Conservation (phyloP, 2,329 filamentous ascomycete species). For the Hypoxylon sp. region DNA sequence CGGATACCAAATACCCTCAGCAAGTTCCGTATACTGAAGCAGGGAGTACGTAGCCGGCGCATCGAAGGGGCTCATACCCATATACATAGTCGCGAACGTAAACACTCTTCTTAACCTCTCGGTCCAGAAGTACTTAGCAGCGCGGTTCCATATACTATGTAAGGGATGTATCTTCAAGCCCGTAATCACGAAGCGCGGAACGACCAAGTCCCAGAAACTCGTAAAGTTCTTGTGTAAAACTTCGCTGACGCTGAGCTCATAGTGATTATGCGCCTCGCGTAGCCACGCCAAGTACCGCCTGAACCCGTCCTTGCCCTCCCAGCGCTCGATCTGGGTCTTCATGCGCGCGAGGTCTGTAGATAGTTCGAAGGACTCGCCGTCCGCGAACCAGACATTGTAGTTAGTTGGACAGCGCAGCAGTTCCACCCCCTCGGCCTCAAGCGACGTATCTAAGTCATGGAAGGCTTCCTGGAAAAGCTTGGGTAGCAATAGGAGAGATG, state of each 20-base stretch:
- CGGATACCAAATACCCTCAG: conserved; percentile 83
- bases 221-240: conserved; percentile 78
- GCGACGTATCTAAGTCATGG: conserved; percentile 75
- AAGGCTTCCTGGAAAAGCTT: conserved; percentile 79
- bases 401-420: conserved; percentile 81
- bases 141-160: conserved; percentile 77
- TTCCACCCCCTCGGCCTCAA: conserved; percentile 75
- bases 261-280: conserved; percentile 77
- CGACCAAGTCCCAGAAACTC: conserved; percentile 69
- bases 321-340: conserved; percentile 79
- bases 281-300: conserved; percentile 77
- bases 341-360: conserved; percentile 78
- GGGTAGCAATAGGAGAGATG: conserved; percentile 79
- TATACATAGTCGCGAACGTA: conserved; percentile 86
- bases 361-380: conserved; percentile 74
- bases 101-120: conserved; percentile 79
- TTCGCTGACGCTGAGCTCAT: conserved; percentile 75
- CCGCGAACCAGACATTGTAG: conserved; percentile 81
- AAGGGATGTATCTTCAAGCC: conserved; percentile 77
- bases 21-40: conserved; percentile 81
- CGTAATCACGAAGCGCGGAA: conserved; percentile 71
- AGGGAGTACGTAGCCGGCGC: conserved; percentile 81
- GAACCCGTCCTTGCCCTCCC: conserved; percentile 80
- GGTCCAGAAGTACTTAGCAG: conserved; percentile 77
- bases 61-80: conserved; percentile 85